Evolutionary conservation across 768 basidiomycete species (phyloP), one percentile per base, ranked within the genome.

Genomic region (Lentinula guzmanii): DNA sequence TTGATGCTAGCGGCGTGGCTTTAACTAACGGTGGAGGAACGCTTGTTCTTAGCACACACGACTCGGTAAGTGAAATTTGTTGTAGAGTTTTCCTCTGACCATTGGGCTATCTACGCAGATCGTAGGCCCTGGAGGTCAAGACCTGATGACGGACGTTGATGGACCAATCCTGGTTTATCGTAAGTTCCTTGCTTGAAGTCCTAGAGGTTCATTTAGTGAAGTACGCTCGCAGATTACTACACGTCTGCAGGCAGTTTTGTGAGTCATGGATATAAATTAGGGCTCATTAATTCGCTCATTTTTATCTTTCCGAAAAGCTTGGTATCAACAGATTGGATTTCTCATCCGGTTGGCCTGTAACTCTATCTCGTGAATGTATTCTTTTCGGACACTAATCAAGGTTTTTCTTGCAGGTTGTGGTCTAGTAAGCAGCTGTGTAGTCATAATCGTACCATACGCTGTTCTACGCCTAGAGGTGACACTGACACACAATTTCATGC

Each of bases 61-160:
- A 74, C 45, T 70, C 65, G 37, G 81, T 81, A 67, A 39, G 71
- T 66, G 3, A n/a, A 4, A 0, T 46, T 39, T 7, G 11, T n/a
- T 34, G 61, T 50, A 21, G 18, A 46, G 5, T 18, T 11, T 21
- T 45, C 18, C 5, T 11, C 13, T 46, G 8, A 24, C 48, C 11
- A 24, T 3, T 18, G 15, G 52, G 1, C 8, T 43, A 18, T 15
- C 31, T 35, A 3, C 7, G 35, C 16, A 82, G 81, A 76, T 82
- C 33, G 58, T 76, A 58, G 83, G 84, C 0, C 83, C 84, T 54
- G 84, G 84, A 48, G 83, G 83, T 11, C 82, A 84, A 68, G 80
- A 82, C 63, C 51, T 83, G 6, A 70, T 77, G 69, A 65, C 65
- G 7, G 82, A 83, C 64, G 62, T 28, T 2, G 80, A 82, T 64